Evolutionary conservation across 176 grass and related monocot genomes (phyloP), one percentile per base, ranked within the genome.

Genomic region (Coix lacrymajobi): DNA sequence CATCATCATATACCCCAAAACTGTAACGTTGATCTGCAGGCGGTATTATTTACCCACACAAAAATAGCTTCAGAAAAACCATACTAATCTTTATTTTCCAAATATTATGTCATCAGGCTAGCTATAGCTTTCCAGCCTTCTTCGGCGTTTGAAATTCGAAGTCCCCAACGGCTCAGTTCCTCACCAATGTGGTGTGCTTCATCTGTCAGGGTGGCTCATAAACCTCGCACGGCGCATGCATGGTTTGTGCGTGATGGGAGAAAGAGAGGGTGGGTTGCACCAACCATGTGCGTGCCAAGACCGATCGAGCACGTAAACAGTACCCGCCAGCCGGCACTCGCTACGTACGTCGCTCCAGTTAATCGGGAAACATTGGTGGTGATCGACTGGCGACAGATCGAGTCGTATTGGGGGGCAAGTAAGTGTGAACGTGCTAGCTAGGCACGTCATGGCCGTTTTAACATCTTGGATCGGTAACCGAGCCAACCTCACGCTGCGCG

Each of bases 101-200:
- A 20, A 12, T 40, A 49, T 49, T 4, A 19, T 49, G 16, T 49
- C 46, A 2, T 2, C 33, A 16, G 16, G 46, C 48, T 51, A n/a
- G n/a, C n/a, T n/a, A n/a, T n/a, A n/a, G n/a, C 14, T 45, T 43
- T 6, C 48, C 17, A 17, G 19, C 41, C n/a, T 28, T 25, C 0
- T 25, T 6, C 13, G n/a, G 26, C 54, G 28, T 36, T 28, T 57
- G 69, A 87, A 66, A 52, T 80, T 80, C 38, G 78, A 28, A 68
- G 11, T 7, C 11, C 17, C 65, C 30, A 49, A 33, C 74, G 80
- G 74, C 45, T 14, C 37, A 39, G 44, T 70, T 64, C 71, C 30
- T 85, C 64, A 85, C 54, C 52, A 17, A 81, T 81, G 83, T 85
- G 64, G 72, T 89, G 88, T 81, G 88, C 83, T 89, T 81, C 78